These are phyloP conservation scores for Cercospora berteroae DNA, from an alignment of 2,329 filamentous ascomycete species.

Conservation along the genomic window DNA sequence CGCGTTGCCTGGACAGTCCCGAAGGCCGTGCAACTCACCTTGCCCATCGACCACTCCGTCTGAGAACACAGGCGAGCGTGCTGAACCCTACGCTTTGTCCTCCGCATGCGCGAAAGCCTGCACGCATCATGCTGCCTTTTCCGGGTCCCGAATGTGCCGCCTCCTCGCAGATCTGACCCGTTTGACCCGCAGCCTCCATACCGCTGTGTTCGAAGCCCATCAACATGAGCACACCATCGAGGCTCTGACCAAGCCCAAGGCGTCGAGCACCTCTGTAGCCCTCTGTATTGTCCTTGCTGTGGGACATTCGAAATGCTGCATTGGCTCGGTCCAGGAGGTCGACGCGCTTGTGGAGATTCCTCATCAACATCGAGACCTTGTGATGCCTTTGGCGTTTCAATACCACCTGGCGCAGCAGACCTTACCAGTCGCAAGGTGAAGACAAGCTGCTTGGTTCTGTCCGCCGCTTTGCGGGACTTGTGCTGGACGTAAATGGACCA, in stretches of 20 bases:
- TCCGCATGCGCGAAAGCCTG: not conserved
- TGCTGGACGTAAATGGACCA: not conserved
- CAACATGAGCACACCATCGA: constrained; percentile 11
- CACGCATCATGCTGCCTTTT: not conserved
- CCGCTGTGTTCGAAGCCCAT: not conserved
- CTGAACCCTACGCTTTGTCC: not conserved
- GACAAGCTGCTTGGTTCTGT: not conserved
- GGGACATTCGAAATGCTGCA: constrained; percentile 22
- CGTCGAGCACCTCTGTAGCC: constrained; percentile 27
- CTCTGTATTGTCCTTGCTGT: constrained; percentile 23
- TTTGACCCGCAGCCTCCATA: not conserved
- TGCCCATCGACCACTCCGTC: not conserved
- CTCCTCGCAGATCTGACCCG: not conserved
- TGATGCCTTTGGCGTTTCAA: not conserved
- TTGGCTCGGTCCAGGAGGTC: constrained; percentile 18
- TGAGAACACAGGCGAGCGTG: not conserved
- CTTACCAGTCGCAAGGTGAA: not conserved
- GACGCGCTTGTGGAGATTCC: not conserved
- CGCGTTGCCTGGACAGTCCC: not conserved
- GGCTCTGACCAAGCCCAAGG: constrained; percentile 24
- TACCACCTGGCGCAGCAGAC: not conserved
- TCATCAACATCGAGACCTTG: not conserved
- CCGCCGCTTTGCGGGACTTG: not conserved
- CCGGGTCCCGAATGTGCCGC: not conserved
- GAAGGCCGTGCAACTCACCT: not conserved